Base-by-base conservation (phyloP, 2,329 filamentous ascomycete species). In the Rhinocladiella mackenziei region DNA sequence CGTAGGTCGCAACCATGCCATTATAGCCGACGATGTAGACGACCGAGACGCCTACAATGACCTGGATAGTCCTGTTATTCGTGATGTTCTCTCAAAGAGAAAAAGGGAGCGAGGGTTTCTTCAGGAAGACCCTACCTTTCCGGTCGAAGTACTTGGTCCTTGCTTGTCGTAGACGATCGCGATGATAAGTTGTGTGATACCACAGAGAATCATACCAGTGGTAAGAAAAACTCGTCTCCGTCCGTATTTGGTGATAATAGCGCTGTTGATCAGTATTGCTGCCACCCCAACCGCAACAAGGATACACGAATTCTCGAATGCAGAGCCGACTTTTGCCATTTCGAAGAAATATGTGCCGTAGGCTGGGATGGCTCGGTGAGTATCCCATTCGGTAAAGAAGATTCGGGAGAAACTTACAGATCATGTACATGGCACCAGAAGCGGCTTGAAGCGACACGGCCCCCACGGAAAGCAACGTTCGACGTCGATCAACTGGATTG, bases 281-380 rank as follows among this genome's bases (percentile, higher is more conserved):
- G 74, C 56, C 13, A 78, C 75, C 11, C 76, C 75, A 35, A 78
- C 68, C 5, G 68, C 70, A 20, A 65, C 71, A 10, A 79, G 66
- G 33, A 79, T 75, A 56, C 76, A 77, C 10, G 71, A 65, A 61
- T 78, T 79, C 54, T 73, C 71, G 56, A 80, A 80, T 6, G 76
- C 68, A 36, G 74, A 67, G 23, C 71, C 67, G 3, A 80, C 73
- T 33, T 72, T 66, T 25, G 76, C 75, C 72, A 79, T 78, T 54
- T 74, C 69, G 57, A 80, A 77, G 65, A 80, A 80, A 59, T 80
- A 80, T 1, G 76, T 78, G 17, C 69, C 68, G 52, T 75, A 76
- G 1, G 72, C 74, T 76, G 20, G n/a, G n/a, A n/a, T n/a, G n/a
- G n/a, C n/a, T n/a, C n/a, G n/a, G n/a, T n/a, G n/a, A n/a, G n/a